A percentile compares a stretch with the other conserved stretches of the same genome.
Evolutionary conservation across 805 yeast species (phyloP).

Genomic region (Wickerhamomyces bovis): DNA sequence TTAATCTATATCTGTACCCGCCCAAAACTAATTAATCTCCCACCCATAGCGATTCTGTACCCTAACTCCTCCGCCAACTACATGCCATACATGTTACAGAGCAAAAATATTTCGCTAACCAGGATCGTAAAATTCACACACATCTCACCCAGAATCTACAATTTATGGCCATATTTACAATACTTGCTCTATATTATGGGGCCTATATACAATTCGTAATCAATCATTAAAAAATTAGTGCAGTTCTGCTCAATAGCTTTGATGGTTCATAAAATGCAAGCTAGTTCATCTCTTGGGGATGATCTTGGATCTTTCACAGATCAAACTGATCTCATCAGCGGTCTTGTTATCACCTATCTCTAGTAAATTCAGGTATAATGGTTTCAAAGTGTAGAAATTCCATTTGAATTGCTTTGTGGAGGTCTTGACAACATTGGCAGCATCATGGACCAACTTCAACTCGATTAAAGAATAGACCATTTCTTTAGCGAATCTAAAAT

Average conservation of each 20-base stretch:
- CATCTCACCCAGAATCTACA: too few species aligned
- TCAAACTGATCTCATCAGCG: constrained; percentile 24
- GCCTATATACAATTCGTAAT: not conserved
- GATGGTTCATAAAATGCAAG: not conserved
- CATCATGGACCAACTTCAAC: constrained; percentile 58
- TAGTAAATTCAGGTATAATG: constrained; percentile 34
- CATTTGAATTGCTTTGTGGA: constrained; percentile 67
- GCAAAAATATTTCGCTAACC: too few species aligned
- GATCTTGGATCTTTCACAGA: constrained; percentile 23
- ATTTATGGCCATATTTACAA: not conserved
- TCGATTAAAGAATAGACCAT: constrained; percentile 58
- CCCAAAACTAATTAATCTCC: too few species aligned
- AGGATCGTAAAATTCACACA: too few species aligned
- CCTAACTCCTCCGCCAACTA: too few species aligned
- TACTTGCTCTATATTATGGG: not conserved
- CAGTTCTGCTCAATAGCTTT: not conserved
- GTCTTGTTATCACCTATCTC: constrained; percentile 38
- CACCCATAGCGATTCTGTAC: too few species aligned
- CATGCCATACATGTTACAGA: too few species aligned
- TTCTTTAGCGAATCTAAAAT: constrained; percentile 64
- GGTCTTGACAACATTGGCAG: constrained; percentile 58
- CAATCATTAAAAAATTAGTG: not conserved
- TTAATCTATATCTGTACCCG: too few species aligned
- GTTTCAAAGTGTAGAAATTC: constrained; percentile 44
- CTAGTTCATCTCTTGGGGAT: not conserved